Evolutionary conservation across 306 rosid species (phyloP).

Genomic region (Senna siamea): DNA sequence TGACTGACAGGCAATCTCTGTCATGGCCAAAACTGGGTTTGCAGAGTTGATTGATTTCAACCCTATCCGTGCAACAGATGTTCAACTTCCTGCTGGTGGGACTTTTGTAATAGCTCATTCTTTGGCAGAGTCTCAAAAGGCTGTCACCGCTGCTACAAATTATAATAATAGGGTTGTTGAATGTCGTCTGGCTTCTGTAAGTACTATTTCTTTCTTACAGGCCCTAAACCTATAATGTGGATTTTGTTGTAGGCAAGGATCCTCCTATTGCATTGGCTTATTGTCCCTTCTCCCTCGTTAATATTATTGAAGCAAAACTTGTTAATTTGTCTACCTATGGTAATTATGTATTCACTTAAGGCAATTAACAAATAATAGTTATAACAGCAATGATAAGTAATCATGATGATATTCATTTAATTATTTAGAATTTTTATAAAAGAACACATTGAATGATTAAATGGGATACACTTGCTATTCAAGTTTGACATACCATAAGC

Average conservation of each 20-base stretch:
- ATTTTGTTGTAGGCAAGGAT: background rate
- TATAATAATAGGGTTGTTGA: constrained; percentile 95
- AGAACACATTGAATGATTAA: background rate
- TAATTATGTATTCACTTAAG: background rate
- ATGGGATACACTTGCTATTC: background rate
- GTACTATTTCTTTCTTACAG: constrained; percentile 40
- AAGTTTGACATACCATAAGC: background rate
- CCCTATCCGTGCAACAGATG: constrained; percentile 93
- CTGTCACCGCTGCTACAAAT: constrained; percentile 96
- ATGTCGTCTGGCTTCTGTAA: constrained; percentile 88
- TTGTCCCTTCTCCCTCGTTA: too few relatives aligned
- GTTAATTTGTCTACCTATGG: background rate
- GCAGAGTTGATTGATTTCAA: constrained; percentile 97
- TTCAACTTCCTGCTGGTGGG: constrained; percentile 93
- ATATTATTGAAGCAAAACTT: constrained; percentile 4
- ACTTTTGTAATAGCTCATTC: constrained; percentile 88
- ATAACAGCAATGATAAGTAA: background rate
- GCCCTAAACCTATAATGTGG: background rate
- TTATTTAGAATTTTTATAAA: background rate
- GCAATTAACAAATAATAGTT: background rate
- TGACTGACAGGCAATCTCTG: constrained; percentile 84
- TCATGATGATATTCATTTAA: background rate
- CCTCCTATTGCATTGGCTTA: background rate
- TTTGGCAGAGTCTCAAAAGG: constrained; percentile 92
- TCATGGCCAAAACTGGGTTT: constrained; percentile 92